Conservation (phyloP, 176 grass and related monocot genomes). For the Panicum miliaceum region DNA sequence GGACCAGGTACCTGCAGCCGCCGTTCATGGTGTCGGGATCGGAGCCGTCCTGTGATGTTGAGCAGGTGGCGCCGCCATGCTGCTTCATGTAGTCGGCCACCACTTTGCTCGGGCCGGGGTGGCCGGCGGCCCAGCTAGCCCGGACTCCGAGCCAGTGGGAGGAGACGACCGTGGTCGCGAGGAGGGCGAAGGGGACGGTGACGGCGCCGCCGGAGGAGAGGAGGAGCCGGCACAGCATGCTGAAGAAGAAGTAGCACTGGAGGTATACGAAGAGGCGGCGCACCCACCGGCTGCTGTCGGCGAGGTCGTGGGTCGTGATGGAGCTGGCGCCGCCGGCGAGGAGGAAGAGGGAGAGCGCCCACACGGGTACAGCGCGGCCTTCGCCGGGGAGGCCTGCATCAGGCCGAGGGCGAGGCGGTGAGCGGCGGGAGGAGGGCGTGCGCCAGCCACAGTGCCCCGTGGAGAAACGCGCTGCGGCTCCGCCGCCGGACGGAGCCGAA, state of each 20-base stretch:
- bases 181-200: not conserved
- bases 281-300: not conserved
- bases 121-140: not conserved
- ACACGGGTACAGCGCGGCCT: not conserved
- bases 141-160: not conserved
- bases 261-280: not conserved
- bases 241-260: not conserved
- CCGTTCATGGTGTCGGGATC: not conserved
- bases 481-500: not conserved
- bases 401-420: not conserved
- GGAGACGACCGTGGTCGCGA: not conserved
- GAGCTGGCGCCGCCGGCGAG: not conserved
- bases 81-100: constrained; percentile 3
- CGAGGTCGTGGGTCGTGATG: not conserved
- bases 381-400: not conserved
- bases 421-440: not conserved
- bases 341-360: not conserved
- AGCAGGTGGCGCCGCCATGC: no score
- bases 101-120: not conserved
- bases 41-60: no score
- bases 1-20: not conserved
- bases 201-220: not conserved
- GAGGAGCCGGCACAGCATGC: not conserved
- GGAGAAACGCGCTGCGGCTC: not conserved
- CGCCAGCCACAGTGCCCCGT: not conserved